Evolutionary conservation across 805 yeast genomes (phyloP), one percentile per base, ranked within the genome.

Genomic region (Maudiozyma saulgeensis): DNA sequence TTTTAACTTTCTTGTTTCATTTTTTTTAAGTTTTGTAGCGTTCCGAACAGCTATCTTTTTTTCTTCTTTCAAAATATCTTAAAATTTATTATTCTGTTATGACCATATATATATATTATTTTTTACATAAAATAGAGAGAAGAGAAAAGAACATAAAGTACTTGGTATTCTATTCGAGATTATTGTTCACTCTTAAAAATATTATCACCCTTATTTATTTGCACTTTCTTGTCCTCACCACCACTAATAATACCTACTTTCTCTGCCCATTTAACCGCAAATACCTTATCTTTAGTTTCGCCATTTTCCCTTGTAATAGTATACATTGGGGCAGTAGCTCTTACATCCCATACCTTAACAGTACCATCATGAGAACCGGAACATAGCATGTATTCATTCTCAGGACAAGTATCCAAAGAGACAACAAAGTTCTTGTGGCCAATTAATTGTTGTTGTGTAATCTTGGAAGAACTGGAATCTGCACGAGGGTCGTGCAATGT

Each of bases 321-420:
- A 66, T 85, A 88, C 71, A 93, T 72, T 12, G 93, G 76, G 59
- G 81, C 78, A 54, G 82, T 84, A 4, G 96, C 84, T 62, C 99
- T 81, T 9, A 91, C 78, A 67, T 91, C 99, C 99, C 99, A 93
- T 19, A 93, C 84, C 61, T 89, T 82, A 42, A 84, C 91, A 0
- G 96, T 87, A 25, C 98, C 96, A 67, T 93, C 99, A 64, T 90
- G 96, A n/a, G 96, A 87, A 12, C 84, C 96, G 4, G 96, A 87
- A 19, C 87, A 80, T 58, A 93, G 76, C 82, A 87, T 80, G 68
- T 86, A 82, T 45, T 82, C 87, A 62, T 82, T 86, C 48, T 77
- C 78, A 7, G 97, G 95, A 51, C 82, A 77, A 5, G 84, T 78
- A 28, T 83, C 79, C 56, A 93, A 71, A 1, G 83, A 77, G 11